Evolutionary conservation across 2,329 filamentous ascomycete genomes (phyloP).

Genomic region (Aspergillus persii): DNA sequence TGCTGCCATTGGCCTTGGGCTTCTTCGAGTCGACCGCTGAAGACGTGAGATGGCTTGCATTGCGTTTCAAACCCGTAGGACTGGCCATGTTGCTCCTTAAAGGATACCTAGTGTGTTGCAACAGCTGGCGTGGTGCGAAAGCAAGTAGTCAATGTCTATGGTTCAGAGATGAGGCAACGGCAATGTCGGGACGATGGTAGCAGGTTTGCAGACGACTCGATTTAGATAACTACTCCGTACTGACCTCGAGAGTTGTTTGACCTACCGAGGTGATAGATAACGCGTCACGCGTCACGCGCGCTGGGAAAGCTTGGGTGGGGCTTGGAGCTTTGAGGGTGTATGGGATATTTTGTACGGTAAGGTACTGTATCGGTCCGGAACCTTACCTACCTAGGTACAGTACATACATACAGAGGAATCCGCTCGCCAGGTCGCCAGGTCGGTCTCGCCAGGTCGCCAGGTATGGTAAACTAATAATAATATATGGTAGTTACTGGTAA

Average conservation of each 20-base stretch:
- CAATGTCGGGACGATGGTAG: background rate
- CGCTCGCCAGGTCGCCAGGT: too few species aligned
- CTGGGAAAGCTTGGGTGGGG: background rate
- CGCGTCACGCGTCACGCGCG: background rate
- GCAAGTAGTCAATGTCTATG: background rate
- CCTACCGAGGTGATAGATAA: background rate
- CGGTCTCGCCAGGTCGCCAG: too few species aligned
- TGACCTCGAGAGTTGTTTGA: too few species aligned
- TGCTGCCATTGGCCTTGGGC: constrained; percentile 70
- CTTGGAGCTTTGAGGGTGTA: background rate
- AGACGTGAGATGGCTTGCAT: constrained; percentile 51
- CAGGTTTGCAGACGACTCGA: too few species aligned
- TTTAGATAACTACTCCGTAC: too few species aligned
- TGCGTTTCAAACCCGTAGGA: constrained; percentile 59
- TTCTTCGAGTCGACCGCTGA: constrained; percentile 62
- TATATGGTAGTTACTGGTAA: too few species aligned
- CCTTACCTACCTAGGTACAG: too few species aligned
- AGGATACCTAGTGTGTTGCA: background rate
- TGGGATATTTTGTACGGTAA: background rate
- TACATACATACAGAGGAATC: too few species aligned
- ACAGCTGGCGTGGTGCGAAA: background rate
- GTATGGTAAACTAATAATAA: too few species aligned
- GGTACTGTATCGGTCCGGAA: too few species aligned
- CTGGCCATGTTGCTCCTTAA: constrained; percentile 28
- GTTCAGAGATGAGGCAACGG: background rate